Evolutionary conservation across 1,284 basidiomycete species (phyloP).

Genomic region (Sanghuangporus sanghuang): DNA sequence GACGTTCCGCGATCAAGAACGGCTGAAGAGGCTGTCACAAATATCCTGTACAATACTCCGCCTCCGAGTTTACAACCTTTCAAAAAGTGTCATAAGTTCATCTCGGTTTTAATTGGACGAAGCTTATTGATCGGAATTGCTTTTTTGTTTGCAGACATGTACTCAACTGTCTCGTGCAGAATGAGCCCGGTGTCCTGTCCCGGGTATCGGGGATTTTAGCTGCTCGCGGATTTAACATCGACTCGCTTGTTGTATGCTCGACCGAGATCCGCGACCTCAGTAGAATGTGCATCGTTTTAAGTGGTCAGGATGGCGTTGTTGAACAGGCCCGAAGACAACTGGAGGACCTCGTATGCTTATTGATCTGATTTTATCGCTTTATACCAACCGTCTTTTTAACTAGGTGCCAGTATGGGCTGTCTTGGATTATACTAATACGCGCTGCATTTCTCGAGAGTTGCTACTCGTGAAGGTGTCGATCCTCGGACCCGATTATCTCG

Average conservation of each 20-base stretch:
- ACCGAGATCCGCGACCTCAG: constrained; percentile 97
- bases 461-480: constrained; percentile 92
- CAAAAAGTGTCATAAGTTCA: constrained; percentile 67
- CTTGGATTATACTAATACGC: constrained; percentile 91
- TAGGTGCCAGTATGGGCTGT: constrained; percentile 98
- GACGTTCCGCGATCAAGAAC: constrained; percentile 71
- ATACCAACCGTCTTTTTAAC: constrained; percentile 1
- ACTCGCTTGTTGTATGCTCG: constrained; percentile 96
- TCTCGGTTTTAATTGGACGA: constrained; percentile 9
- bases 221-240: constrained; percentile 97
- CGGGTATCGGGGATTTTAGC: constrained; percentile 97
- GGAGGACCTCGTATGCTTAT: constrained; percentile 77
- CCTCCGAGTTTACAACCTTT: constrained; percentile 89
- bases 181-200: constrained; percentile 97
- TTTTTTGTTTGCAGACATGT: constrained; percentile 61
- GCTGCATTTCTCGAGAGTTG: constrained; percentile 83
- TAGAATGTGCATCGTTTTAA: constrained; percentile 97
- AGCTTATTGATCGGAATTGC: constrained; percentile 1
- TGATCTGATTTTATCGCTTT: constrained; percentile 27
- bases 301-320: constrained; percentile 95
- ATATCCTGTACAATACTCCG: constrained; percentile 95
- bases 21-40: constrained; percentile 92
- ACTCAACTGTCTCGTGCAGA: constrained; percentile 98
- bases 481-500: constrained; percentile 95
- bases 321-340: constrained; percentile 94